phyloP scores from a whole-genome alignment of 2,329 filamentous ascomycete genomes.

The Neurospora sp. region DNA sequence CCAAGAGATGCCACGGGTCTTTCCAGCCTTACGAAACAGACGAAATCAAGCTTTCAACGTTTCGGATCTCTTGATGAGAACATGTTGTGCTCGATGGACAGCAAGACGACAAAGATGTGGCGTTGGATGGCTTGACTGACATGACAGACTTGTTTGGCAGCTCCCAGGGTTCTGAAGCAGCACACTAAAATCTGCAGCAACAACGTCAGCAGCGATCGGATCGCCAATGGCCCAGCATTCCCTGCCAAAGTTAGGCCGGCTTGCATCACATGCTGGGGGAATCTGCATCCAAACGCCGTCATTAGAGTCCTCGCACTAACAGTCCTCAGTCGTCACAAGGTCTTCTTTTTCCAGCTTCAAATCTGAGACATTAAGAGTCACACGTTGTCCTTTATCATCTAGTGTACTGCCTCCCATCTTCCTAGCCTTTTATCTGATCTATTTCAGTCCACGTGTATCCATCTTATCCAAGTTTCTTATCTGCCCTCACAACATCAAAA shows the following conservation, averaged over 20 bases:
- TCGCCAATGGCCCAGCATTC: slow-evolving; percentile 8
- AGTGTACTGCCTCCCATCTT: not conserved
- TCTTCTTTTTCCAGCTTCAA: not conserved
- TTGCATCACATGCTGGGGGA: slow-evolving; percentile 12
- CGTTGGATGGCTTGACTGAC: not conserved
- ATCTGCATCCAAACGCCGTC: not conserved
- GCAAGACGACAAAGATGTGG: not conserved
- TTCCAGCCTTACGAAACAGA: not conserved
- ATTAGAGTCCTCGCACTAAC: not conserved
- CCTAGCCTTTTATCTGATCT: not conserved
- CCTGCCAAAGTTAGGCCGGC: slow-evolving; percentile 2
- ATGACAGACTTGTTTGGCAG: not conserved
- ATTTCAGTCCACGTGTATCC: not conserved
- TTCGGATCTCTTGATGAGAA: not conserved
- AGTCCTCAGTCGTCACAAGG: not conserved
- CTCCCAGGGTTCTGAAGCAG: slow-evolving; percentile 6
- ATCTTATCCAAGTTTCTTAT: not conserved
- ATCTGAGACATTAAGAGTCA: not conserved
- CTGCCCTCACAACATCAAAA: not conserved
- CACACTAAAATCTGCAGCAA: slow-evolving; percentile 8
- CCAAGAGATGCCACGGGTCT: not conserved
- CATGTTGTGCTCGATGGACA: not conserved
- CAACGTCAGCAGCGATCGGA: slow-evolving; percentile 11
- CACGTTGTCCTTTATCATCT: not conserved
- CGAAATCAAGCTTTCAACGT: not conserved